Base-by-base conservation (phyloP, 164 flowering plant species). In the Magnolia changhungtana region DNA sequence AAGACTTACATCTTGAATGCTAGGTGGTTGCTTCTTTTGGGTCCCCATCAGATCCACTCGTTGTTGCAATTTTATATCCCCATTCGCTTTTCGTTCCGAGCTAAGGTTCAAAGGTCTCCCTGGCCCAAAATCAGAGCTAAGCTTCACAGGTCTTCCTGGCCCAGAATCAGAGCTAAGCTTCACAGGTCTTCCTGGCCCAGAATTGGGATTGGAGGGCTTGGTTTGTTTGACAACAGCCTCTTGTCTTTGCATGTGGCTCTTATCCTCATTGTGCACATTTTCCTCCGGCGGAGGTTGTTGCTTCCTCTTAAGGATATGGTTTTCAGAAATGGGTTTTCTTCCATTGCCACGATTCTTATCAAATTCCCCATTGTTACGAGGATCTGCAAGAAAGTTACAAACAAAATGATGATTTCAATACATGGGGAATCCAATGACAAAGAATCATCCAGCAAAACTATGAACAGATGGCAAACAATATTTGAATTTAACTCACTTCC, bases 401-500 rank as follows among this genome's bases (percentile, higher is more conserved):
- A 68, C 6, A 20, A 23, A 65, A 65, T 29, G 19, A 31, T 37
- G 7, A 13, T 68, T 68, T 68, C 45, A 65, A 31, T 16, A 31
- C 8, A 14, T 68, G 67, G 23, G 67, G 67, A 64, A 64, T 64
- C 24, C 45, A 19, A 68, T 18, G 66, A 85, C 79, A 61, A 78
- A 79, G 64, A 75, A 23, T 63, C 63, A 52, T 7, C 20, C 16
- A 70, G 72, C 10, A 66, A 5, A 67, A 23, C 24, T n/a, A 67
- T 13, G 21, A 24, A 19, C 20, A 8, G 16, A 63, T 68, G 66
- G 67, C 65, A 69, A 64, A 76, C 24, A 5, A 31, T 24, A 14
- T 73, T 58, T 14, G 6, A 21, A 76, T 55, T 75, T 23, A 52
- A 92, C 99, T 92, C 87, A 96, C 99, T 92, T 96, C 93, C 96